These are phyloP conservation scores for Zangia roseola DNA, from an alignment of 768 basidiomycete species.

Conservation along the genomic window DNA sequence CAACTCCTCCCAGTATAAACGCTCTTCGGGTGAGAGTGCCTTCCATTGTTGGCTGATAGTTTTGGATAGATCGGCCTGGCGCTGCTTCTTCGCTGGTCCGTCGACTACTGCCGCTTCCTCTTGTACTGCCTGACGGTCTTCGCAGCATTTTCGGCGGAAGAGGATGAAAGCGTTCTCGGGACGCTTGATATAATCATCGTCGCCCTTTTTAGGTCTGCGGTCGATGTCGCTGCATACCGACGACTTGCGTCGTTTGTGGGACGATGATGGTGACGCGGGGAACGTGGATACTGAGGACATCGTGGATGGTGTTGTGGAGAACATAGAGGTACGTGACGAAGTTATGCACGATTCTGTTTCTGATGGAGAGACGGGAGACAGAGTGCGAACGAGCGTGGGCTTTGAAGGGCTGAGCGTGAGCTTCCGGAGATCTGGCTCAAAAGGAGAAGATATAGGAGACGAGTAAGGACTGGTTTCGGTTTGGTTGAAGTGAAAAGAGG, in stretches of 20 bases:
- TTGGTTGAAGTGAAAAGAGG: constrained; percentile 41
- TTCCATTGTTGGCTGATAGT: constrained; percentile 84
- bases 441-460: constrained; percentile 67
- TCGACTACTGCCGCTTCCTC: constrained; percentile 41
- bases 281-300: constrained; percentile 32
- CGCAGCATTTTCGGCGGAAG: constrained; percentile 77
- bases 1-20: constrained; percentile 70
- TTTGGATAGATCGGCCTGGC: constrained; percentile 78
- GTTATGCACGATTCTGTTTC: constrained; percentile 21
- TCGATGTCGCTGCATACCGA: constrained; percentile 48
- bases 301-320: constrained; percentile 38
- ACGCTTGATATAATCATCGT: constrained; percentile 81
- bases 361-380: constrained; percentile 40
- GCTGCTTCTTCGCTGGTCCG: constrained; percentile 63
- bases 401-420: constrained; percentile 45
- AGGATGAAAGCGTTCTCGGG: constrained; percentile 86
- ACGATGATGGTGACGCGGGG: constrained; percentile 32
- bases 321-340: constrained; percentile 43
- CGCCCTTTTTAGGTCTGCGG: constrained; percentile 58
- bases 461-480: constrained; percentile 55
- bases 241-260: constrained; percentile 53
- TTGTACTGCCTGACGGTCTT: constrained; percentile 59
- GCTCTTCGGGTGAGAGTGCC: constrained; percentile 59
- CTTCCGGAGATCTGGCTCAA: constrained; percentile 64
- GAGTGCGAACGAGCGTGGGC: constrained; percentile 37